Conservation (phyloP, 495 filamentous ascomycete genomes). For the Neurospora africana region DNA sequence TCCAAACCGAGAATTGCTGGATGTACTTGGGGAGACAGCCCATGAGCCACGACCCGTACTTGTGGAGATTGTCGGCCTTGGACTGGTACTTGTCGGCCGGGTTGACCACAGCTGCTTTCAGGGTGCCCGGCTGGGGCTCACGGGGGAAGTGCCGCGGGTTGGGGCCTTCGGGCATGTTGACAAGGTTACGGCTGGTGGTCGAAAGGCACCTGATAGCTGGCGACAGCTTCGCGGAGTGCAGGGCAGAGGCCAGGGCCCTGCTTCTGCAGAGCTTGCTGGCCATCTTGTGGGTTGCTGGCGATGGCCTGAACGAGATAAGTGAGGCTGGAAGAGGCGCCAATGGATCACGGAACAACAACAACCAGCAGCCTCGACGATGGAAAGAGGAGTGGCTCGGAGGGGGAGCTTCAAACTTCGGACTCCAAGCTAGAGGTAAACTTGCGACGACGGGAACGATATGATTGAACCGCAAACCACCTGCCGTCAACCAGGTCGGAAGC, state of each 20-base stretch:
- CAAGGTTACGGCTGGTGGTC: constrained; percentile 31
- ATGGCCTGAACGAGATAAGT: constrained; percentile 22
- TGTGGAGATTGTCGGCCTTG: constrained; percentile 75
- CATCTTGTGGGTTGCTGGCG: constrained; percentile 39
- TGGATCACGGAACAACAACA: not conserved
- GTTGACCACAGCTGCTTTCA: constrained; percentile 76
- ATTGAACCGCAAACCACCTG: not conserved
- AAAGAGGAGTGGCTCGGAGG: not conserved
- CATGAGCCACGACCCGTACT: constrained; percentile 92
- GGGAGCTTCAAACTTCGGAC: not conserved
- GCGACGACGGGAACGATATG: not conserved
- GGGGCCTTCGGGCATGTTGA: constrained; percentile 45
- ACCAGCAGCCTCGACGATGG: not conserved
- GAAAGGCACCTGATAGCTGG: constrained; percentile 41
- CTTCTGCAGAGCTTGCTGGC: constrained; percentile 56
- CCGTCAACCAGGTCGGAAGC: not conserved
- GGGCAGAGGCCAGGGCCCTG: constrained; percentile 50
- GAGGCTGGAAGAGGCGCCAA: not conserved
- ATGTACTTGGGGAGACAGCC: constrained; percentile 95
- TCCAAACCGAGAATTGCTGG: constrained; percentile 99
- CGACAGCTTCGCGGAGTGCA: constrained; percentile 40
- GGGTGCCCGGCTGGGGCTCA: constrained; percentile 34
- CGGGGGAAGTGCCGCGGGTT: constrained; percentile 61
- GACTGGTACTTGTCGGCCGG: constrained; percentile 83
- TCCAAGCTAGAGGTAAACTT: not conserved